phyloP scores from a whole-genome alignment of 2,329 filamentous ascomycete genomes.

The Paecilomyces sp. region DNA sequence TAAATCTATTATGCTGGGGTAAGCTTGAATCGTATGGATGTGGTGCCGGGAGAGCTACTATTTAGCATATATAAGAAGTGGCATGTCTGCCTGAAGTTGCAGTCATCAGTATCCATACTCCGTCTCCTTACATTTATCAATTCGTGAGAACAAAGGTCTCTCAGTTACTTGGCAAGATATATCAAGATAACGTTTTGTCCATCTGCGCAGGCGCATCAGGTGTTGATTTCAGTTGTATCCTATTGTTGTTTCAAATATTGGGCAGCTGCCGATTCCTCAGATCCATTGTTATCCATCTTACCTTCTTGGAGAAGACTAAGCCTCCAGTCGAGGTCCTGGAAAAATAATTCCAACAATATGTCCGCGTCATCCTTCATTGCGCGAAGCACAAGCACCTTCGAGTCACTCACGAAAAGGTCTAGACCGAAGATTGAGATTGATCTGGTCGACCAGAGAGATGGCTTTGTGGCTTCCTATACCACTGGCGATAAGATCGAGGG shows the following conservation, averaged over 20 bases:
- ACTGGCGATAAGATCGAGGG: slow-evolving; percentile 53
- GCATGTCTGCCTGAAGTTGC: not conserved
- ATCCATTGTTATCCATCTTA: not conserved
- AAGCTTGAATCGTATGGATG: not conserved
- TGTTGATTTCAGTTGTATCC: not conserved
- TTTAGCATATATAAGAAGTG: not conserved
- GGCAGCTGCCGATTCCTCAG: not conserved
- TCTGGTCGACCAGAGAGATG: slow-evolving; percentile 20
- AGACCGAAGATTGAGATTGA: slow-evolving; percentile 24
- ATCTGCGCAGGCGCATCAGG: not conserved
- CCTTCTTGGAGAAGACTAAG: no score
- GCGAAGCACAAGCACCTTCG: slow-evolving; percentile 18
- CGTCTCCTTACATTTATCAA: not conserved
- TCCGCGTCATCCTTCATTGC: slow-evolving; percentile 18
- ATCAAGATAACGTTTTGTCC: not conserved
- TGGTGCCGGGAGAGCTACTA: not conserved
- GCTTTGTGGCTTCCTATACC: slow-evolving; percentile 44
- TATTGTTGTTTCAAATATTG: not conserved
- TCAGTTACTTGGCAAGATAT: not conserved
- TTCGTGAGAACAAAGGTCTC: not conserved
- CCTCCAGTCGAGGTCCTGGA: not conserved
- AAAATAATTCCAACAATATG: slow-evolving; percentile 3
- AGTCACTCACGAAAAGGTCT: slow-evolving; percentile 18
- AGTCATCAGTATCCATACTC: not conserved
- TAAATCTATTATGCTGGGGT: not conserved